These are phyloP conservation scores for Wallemia ichthyophaga DNA, from an alignment of 1,284 basidiomycete genomes.

Conservation along the genomic window DNA sequence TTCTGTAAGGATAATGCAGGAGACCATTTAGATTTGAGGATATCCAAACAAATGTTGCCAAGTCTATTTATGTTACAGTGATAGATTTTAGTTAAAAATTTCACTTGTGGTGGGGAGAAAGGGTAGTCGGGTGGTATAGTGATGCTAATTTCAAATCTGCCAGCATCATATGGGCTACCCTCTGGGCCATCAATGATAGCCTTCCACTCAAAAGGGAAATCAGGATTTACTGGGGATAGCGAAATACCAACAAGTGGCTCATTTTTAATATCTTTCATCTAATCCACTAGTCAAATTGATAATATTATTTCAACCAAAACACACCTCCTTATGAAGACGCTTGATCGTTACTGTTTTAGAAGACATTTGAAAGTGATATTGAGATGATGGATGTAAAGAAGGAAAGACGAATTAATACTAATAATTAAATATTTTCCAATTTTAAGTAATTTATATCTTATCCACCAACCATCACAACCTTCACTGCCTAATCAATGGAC, in stretches of 20 bases:
- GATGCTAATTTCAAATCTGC: constrained; percentile 21
- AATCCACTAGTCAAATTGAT: neutral
- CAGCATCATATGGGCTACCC: neutral
- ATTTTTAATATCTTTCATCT: neutral
- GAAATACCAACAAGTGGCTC: neutral
- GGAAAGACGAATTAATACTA: neutral
- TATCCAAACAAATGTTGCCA: constrained; percentile 94
- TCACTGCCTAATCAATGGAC: neutral
- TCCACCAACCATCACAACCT: too few species aligned
- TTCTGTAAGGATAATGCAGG: constrained; percentile 70
- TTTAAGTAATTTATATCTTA: too few species aligned
- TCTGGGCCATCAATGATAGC: neutral
- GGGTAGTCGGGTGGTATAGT: constrained; percentile 85
- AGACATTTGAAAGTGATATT: neutral
- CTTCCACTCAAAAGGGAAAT: neutral
- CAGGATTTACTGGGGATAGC: neutral
- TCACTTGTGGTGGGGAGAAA: constrained; percentile 97
- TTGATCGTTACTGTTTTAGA: neutral
- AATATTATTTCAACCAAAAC: neutral
- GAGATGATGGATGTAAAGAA: neutral
- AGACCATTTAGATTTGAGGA: constrained; percentile 60
- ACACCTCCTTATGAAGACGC: neutral
- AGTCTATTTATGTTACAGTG: constrained; percentile 94
- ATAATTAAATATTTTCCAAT: neutral
- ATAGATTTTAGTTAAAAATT: constrained; percentile 78